Base-by-base conservation (phyloP, 164 flowering plant species). In the Vitis rupestris region DNA sequence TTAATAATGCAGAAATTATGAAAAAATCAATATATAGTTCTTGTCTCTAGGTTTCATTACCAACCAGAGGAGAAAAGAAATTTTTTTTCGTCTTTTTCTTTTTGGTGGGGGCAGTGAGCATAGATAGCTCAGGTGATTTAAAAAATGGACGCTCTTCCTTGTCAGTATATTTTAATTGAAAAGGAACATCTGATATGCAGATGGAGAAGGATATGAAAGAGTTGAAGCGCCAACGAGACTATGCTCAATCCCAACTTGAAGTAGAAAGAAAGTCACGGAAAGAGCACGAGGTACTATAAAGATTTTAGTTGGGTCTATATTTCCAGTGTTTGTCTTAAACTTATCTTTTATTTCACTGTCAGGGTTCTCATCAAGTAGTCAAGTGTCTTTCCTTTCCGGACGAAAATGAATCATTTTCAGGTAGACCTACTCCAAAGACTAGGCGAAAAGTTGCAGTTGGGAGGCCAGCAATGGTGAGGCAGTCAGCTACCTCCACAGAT, bases 121-220 rank as follows among this genome's bases (percentile, higher is more conserved):
- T n/a, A 15, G 56, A 30, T 16, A 47, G 27, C 27, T 23, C 27
- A 23, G 27, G 27, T 23, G 27, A 23, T 23, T 23, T 23, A 23
- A 23, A 23, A 23, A 23, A 23, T 23, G 27, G 27, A 23, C 27
- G 1, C 27, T 23, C 27, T 23, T 23, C 27, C 27, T 23, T 23
- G 2, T 23, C 27, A 23, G 27, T 23, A 23, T 23, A 23, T 23
- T 23, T 23, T 23, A 23, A 23, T 23, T 23, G 12, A 23, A 9
- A 62, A 17, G 15, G 13, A 51, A 69, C 16, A 64, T 71, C 9
- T 61, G 44, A 50, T 66, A 16, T 79, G 63, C 77, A 92, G 97
- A 87, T 92, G 91, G 92, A 83, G 78, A 76, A 68, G 61, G 91
- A 87, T 74, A 85, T 90, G 86, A 82, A 82, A 73, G 96, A 89